phyloP scores from a whole-genome alignment of 2,329 filamentous ascomycete genomes.

The Pyrenochaeta sp. region DNA sequence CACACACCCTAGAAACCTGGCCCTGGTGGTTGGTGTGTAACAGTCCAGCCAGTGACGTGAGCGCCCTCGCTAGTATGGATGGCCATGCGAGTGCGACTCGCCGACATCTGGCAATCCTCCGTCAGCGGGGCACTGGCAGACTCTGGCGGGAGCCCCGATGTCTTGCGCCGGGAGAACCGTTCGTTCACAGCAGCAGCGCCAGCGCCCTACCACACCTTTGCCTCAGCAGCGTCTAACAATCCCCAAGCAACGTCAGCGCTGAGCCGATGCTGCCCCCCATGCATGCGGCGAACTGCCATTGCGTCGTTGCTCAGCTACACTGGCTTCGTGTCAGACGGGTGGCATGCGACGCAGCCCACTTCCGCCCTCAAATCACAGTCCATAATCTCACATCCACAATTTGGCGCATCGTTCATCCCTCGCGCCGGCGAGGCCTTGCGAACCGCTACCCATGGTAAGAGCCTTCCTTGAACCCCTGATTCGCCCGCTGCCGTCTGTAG shows the following conservation, averaged over 20 bases:
- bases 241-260: constrained; percentile 26
- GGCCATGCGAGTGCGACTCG: constrained; percentile 35
- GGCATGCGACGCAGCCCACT: constrained; percentile 31
- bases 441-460: constrained; percentile 28
- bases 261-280: constrained; percentile 28
- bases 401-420: constrained; percentile 34
- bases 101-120: constrained; percentile 34
- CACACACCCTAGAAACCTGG: constrained; percentile 16
- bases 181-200: constrained; percentile 11
- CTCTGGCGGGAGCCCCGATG: constrained; percentile 21
- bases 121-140: constrained; percentile 34
- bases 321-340: constrained; percentile 27
- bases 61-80: constrained; percentile 22
- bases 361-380: constrained; percentile 35
- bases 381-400: constrained; percentile 34
- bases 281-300: constrained; percentile 11
- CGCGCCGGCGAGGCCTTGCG: constrained; percentile 29
- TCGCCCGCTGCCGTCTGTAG: constrained; percentile 21
- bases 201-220: constrained; percentile 2
- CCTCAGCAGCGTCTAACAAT: neutral
- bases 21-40: constrained; percentile 35
- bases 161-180: constrained; percentile 27
- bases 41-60: constrained; percentile 35
- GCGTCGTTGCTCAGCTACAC: constrained; percentile 26
- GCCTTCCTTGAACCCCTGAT: constrained; percentile 23